Conservation (phyloP, 257 asterid species). For the Primulina tabacum region DNA sequence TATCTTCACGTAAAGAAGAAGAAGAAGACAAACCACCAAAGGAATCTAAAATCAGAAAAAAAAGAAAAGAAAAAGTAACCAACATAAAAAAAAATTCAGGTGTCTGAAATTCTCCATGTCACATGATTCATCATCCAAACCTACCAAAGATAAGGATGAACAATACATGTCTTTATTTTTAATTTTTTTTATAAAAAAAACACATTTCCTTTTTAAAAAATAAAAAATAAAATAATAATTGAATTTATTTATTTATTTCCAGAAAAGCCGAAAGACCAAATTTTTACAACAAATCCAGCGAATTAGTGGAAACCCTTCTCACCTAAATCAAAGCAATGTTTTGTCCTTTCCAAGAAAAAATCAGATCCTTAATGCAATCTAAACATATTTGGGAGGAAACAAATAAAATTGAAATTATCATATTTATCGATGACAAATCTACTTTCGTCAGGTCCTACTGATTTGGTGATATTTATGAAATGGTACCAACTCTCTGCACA, state of each 20-base stretch:
- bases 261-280: not conserved
- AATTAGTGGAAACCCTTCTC: not conserved
- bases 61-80: conserved; percentile 18
- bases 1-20: not conserved
- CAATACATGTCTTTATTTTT: not conserved
- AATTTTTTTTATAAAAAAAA: no score
- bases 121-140: conserved; percentile 19
- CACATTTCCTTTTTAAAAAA: not conserved
- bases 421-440: not conserved
- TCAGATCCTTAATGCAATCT: not conserved
- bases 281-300: not conserved
- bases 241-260: no score
- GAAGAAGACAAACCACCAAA: not conserved
- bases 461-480: not conserved
- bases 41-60: conserved; percentile 25
- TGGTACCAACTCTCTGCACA: not conserved
- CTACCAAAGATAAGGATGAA: conserved; percentile 10
- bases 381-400: not conserved
- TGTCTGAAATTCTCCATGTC: conserved; percentile 23
- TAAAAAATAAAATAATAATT: no score
- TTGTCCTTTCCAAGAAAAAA: not conserved
- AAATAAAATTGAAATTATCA: no score
- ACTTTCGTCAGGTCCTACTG: not conserved
- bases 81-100: conserved; percentile 19
- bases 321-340: not conserved